Evolutionary conservation across 306 rosid species (phyloP), one percentile per base, ranked within the genome.

Genomic region (Cotoneaster glaucophyllus): DNA sequence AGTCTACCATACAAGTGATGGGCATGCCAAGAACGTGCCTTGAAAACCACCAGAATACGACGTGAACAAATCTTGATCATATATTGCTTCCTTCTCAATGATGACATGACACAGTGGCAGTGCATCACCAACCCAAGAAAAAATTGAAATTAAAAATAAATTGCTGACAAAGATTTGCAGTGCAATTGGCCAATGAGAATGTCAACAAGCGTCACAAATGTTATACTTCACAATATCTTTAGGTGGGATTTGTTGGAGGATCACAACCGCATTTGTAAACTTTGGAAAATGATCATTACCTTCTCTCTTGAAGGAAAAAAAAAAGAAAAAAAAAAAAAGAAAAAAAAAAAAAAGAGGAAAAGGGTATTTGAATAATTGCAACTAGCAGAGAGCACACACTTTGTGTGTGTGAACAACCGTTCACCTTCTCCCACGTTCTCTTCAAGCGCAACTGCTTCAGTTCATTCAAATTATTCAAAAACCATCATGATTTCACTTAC

Each of bases 341-440:
- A 32, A 5, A 1, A 0, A 41, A 4, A 48, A 39, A 29, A 8
- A 32, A 15, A 13, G 12, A 78, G 29, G 59, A 37, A 39, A 67
- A 52, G 73, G 67, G 73, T 22, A 62, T 82, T 70, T 80, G 83
- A 77, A 84, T 89, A 74, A 78, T 80, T 85, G 82, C 70, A 77
- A 67, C n/a, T n/a, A n/a, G n/a, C n/a, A n/a, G n/a, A n/a, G n/a
- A n/a, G n/a, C n/a, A n/a, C n/a, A n/a, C n/a, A n/a, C n/a, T n/a
- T n/a, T n/a, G n/a, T n/a, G n/a, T n/a, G n/a, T n/a, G n/a, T n/a
- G n/a, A n/a, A n/a, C n/a, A n/a, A n/a, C n/a, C n/a, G n/a, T n/a
- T n/a, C n/a, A n/a, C n/a, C n/a, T n/a, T n/a, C n/a, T n/a, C n/a
- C n/a, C n/a, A n/a, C n/a, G n/a, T n/a, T n/a, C n/a, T n/a, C n/a